These are phyloP conservation scores for Penicillium concentricum DNA, from an alignment of 2,329 filamentous ascomycete genomes.

Conservation along the genomic window DNA sequence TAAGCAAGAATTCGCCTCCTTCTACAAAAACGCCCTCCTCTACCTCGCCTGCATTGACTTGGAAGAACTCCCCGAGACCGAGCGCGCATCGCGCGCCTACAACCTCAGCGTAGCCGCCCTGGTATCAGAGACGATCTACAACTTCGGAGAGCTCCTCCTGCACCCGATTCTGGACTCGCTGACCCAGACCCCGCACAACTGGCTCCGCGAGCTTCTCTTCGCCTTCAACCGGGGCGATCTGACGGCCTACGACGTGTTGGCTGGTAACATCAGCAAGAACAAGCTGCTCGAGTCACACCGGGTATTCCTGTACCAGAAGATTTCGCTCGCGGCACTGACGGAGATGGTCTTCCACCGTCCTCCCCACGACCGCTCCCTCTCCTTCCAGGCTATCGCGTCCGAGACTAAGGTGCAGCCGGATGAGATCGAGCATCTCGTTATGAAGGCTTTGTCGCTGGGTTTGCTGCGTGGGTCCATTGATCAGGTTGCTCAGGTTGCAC, in stretches of 20 bases:
- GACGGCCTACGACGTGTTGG: constrained; percentile 77
- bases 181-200: constrained; percentile 69
- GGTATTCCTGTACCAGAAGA: constrained; percentile 91
- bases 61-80: constrained; percentile 66
- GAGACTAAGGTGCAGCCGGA: constrained; percentile 90
- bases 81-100: constrained; percentile 82
- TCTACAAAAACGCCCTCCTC: constrained; percentile 95
- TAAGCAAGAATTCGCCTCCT: constrained; percentile 89
- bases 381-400: constrained; percentile 79
- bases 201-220: constrained; percentile 93
- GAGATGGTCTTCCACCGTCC: constrained; percentile 95
- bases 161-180: constrained; percentile 93
- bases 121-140: constrained; percentile 94
- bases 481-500: constrained; percentile 88
- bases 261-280: constrained; percentile 77
- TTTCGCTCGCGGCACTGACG: constrained; percentile 91
- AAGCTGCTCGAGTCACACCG: constrained; percentile 75
- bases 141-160: constrained; percentile 97
- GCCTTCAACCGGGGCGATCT: constrained; percentile 97
- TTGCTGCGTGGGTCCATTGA: constrained; percentile 90
- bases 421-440: constrained; percentile 96
- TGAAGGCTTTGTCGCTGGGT: constrained; percentile 97
- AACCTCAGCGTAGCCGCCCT: constrained; percentile 90
- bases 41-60: constrained; percentile 96
- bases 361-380: constrained; percentile 92